These are phyloP conservation scores for Sporothrix euskadiensis DNA, from an alignment of 2,329 filamentous ascomycete species.

Conservation along the genomic window DNA sequence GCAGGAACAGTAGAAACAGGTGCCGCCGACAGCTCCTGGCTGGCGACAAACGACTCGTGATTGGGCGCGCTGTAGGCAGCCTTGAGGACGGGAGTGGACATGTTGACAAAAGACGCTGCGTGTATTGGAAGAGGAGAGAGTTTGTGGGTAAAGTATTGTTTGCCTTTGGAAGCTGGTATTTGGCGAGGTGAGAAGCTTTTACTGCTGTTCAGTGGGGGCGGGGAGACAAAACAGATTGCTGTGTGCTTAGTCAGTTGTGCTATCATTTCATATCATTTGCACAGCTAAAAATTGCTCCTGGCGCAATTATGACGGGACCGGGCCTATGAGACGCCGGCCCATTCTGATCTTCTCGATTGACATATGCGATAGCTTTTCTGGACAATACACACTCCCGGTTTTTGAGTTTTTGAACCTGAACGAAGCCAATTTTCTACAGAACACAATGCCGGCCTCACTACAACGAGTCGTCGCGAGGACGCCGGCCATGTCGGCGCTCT, in stretches of 20 bases:
- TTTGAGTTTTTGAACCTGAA: neutral
- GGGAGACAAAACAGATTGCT: neutral
- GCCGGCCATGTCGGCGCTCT: neutral
- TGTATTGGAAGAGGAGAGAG: neutral
- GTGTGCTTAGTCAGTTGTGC: neutral
- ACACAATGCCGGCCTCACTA: neutral
- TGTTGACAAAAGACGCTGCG: neutral
- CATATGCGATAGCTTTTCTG: too few relatives aligned
- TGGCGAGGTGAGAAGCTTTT: neutral
- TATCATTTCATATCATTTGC: rapidly evolving
- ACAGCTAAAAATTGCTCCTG: neutral
- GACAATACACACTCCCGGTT: neutral
- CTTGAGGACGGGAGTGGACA: conserved; percentile 13
- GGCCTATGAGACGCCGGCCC: neutral
- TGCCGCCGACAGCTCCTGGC: conserved; percentile 32
- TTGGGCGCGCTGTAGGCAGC: conserved; percentile 28
- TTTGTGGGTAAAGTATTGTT: neutral
- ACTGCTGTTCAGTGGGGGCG: neutral
- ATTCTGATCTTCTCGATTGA: neutral
- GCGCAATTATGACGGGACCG: neutral
- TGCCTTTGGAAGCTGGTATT: neutral
- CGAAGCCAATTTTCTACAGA: neutral
- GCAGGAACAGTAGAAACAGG: conserved; percentile 33
- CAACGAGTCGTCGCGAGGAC: neutral
- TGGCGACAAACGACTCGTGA: conserved; percentile 27